Evolutionary conservation across 2,329 filamentous ascomycete genomes (phyloP).

Genomic region (Colletotrichum tropicale): DNA sequence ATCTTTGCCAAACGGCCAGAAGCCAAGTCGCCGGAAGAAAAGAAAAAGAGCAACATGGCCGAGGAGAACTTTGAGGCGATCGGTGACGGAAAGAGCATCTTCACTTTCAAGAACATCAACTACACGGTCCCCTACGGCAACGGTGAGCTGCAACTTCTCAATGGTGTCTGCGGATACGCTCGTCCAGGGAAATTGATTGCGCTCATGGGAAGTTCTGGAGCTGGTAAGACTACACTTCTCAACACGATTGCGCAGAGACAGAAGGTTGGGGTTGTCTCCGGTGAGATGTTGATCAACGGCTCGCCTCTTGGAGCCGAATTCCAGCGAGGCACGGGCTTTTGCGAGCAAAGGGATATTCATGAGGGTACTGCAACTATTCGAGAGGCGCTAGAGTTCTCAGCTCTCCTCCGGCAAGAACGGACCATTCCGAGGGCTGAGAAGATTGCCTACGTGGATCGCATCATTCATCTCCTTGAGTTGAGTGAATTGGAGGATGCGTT

Average conservation of each 20-base stretch:
- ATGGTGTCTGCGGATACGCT: conserved; percentile 71
- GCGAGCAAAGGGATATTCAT: conserved; percentile 72
- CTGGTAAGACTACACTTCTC: conserved; percentile 83
- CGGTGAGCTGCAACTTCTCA: conserved; percentile 6
- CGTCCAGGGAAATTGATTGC: conserved; percentile 83
- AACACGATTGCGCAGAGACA: conserved; percentile 79
- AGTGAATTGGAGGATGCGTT: conserved; percentile 69
- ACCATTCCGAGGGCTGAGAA: conserved; percentile 63
- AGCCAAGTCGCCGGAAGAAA: neutral
- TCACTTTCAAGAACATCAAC: conserved; percentile 73
- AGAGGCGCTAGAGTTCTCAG: conserved; percentile 72
- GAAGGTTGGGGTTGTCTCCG: conserved; percentile 65
- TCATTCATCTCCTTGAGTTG: conserved; percentile 70
- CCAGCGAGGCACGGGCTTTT: conserved; percentile 71
- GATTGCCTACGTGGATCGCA: conserved; percentile 68
- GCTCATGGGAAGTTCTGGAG: conserved; percentile 80
- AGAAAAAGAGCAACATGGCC: conserved; percentile 8
- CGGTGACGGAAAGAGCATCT: conserved; percentile 65
- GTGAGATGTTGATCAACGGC: conserved; percentile 68
- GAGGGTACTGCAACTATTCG: conserved; percentile 69
- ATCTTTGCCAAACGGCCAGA: conserved; percentile 7
- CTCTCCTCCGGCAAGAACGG: conserved; percentile 64
- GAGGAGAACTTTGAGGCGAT: conserved; percentile 49
- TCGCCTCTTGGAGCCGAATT: conserved; percentile 63
- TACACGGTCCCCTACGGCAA: conserved; percentile 67